Evolutionary conservation across 2,329 filamentous ascomycete genomes (phyloP), one percentile per base, ranked within the genome.

Genomic region (Amauroascus niger): DNA sequence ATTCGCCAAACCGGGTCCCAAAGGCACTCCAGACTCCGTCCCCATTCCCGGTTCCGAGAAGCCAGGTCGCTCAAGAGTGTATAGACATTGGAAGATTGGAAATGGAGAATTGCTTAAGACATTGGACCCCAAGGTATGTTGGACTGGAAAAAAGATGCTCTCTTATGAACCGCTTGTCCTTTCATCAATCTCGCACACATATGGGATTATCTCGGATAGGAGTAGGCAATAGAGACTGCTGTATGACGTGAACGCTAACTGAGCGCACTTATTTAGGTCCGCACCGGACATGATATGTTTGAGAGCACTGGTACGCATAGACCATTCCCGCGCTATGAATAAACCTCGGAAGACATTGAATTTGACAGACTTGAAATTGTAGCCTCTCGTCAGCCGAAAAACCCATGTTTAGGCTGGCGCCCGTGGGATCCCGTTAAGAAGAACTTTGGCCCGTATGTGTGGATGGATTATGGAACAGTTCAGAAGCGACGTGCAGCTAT

Each of bases 391-490:
- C 75, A 76, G 53, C 80, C 86, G 45, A 85, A 81, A 63, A 79
- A 79, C 62, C 82, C 77, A 62, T 95, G 87, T 70, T 75, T 97
- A 55, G 93, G 93, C 54, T 80, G 80, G 67, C 82, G 93, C 59
- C 80, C 85, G 3, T 97, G 88, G 79, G 83, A 95, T 69, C 70
- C 85, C 2, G 72, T 71, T 35, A 87, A 82, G 47, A 84, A 89
- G 73, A 78, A 79, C 1, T 95, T 81, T 71, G 82, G 84, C 55
- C 80, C 81, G 60, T 98, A 86, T 67, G 77, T 83, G 56, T 97
- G 90, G 89, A 73, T 90, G 62, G 87, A 84, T 55, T 97, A 95
- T 64, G 78, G 76, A 63, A 82, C 93, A 57, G 79, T 91, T n/a
- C 83, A 85, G 56, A 78, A 81, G 72, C 81, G 90, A 65, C 82